Conservation (phyloP, 2,329 filamentous ascomycete genomes). For the Coniochaeta sp. region DNA sequence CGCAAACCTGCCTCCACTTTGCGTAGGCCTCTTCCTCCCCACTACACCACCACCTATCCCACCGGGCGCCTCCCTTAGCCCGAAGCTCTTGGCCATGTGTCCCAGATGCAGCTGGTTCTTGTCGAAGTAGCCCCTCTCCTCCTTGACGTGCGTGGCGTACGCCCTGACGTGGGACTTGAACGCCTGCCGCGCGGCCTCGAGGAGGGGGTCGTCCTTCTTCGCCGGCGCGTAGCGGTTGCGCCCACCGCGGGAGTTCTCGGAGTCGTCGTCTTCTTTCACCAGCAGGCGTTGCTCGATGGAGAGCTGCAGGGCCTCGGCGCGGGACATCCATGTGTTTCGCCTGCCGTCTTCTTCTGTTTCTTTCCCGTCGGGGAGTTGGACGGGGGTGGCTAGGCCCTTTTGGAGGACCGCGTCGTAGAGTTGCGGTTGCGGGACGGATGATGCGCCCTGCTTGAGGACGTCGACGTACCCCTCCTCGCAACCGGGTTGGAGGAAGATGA, state of each 20-base stretch:
- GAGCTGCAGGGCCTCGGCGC: slow-evolving; percentile 50
- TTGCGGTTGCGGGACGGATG: slow-evolving; percentile 35
- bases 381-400: slow-evolving; percentile 54
- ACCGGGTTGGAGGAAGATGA: slow-evolving; percentile 85
- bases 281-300: slow-evolving; percentile 55
- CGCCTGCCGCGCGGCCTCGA: slow-evolving; percentile 76
- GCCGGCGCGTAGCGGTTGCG: neutral
- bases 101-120: slow-evolving; percentile 87
- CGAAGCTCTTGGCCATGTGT: slow-evolving; percentile 91
- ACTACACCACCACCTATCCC: slow-evolving; percentile 62
- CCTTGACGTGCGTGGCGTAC: slow-evolving; percentile 86
- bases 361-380: slow-evolving; percentile 49
- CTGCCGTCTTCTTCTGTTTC: slow-evolving; percentile 60
- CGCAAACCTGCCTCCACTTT: slow-evolving; percentile 14
- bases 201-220: slow-evolving; percentile 50
- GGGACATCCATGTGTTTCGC: slow-evolving; percentile 32
- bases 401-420: slow-evolving; percentile 52
- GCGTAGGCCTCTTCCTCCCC: slow-evolving; percentile 35
- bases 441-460: slow-evolving; percentile 49
- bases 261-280: slow-evolving; percentile 13
- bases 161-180: slow-evolving; percentile 91
- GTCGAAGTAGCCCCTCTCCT: slow-evolving; percentile 82
- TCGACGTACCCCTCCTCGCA: slow-evolving; percentile 86
- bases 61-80: slow-evolving; percentile 77
- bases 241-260: neutral